phyloP scores from a whole-genome alignment of 2,329 filamentous ascomycete genomes.

The Hypocreales sp. region DNA sequence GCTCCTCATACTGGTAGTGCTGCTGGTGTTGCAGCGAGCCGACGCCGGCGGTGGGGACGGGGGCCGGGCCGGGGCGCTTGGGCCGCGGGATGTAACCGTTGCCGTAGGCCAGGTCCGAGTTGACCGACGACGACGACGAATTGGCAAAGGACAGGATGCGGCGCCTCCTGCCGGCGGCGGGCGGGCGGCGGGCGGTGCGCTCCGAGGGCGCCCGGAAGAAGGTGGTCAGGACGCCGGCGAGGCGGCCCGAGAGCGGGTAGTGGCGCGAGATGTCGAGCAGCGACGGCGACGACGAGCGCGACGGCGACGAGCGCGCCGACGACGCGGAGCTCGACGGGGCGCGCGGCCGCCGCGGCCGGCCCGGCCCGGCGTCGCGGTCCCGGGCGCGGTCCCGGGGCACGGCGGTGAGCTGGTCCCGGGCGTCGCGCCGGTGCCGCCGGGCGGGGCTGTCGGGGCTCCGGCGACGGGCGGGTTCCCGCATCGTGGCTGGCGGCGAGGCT shows the following conservation, averaged over 20 bases:
- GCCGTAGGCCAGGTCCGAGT: conserved; percentile 55
- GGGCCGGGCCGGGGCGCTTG: conserved; percentile 11
- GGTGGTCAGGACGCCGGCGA: conserved; percentile 39
- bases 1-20: background rate
- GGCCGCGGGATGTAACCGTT: conserved; percentile 35
- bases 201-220: conserved; percentile 50
- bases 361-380: no score
- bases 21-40: background rate
- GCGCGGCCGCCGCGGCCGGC: conserved; percentile 6
- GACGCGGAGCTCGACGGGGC: conserved; percentile 23
- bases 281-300: conserved; percentile 39
- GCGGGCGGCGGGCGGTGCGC: conserved; percentile 24
- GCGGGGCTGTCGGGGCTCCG: conserved; percentile 41
- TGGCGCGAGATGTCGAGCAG: conserved; percentile 50
- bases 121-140: conserved; percentile 51
- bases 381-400: conserved; percentile 4
- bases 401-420: conserved; percentile 13
- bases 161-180: conserved; percentile 28
- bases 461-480: conserved; percentile 38
- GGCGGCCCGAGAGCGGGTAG: conserved; percentile 27
- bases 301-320: conserved; percentile 38
- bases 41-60: background rate
- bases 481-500: conserved; percentile 22
- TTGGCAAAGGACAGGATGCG: conserved; percentile 44
- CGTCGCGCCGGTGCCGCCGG: conserved; percentile 26